Base-by-base conservation (phyloP, 306 rosid genomes). In the Gleditsia sinensis region DNA sequence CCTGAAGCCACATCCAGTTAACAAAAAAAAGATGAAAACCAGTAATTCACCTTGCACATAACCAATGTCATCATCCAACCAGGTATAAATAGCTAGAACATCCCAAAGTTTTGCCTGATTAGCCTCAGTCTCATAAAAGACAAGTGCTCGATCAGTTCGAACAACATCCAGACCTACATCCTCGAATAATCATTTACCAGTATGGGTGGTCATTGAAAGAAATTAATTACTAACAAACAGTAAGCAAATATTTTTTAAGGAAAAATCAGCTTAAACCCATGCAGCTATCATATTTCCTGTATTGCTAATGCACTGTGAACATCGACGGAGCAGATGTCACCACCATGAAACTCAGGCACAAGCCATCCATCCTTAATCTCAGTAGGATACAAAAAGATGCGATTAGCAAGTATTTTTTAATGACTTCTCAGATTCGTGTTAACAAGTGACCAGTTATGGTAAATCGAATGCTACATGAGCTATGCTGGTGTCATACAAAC, bases 71-170 rank as follows among this genome's bases (percentile, higher is more conserved):
- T 81, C 79, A 65, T 94, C 94, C 85, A 91, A 37, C 96, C 96
- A 94, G 64, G 97, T 89, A 91, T 89, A 94, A 74, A 94, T 69
- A 6, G 98, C 58, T 57, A 94, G 94, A 76, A 94, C 71, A 74
- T 91, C 92, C 92, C 94, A 94, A 68, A 94, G 97, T 78, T 89
- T 94, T 66, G 98, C 90, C 72, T 85, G 98, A 82, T 94, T 86
- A 61, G 27, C 79, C 84, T 88, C 90, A 78, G 71, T 87, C 82
- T 94, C 97, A 68, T 94, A 94, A 77, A 89, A 94, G 81, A 71
- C 91, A 66, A 94, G 96, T 34, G 93, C 49, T 75, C 91, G 92
- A 79, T 94, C 98, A 37, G 98, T 91, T 69, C 98, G 96, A 76
- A 66, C 81, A 71, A 94, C 98, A 80, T 94, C 98, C 75, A 94